phyloP scores from a whole-genome alignment of 2,329 filamentous ascomycete species.

The Lachnellula occidentalis region DNA sequence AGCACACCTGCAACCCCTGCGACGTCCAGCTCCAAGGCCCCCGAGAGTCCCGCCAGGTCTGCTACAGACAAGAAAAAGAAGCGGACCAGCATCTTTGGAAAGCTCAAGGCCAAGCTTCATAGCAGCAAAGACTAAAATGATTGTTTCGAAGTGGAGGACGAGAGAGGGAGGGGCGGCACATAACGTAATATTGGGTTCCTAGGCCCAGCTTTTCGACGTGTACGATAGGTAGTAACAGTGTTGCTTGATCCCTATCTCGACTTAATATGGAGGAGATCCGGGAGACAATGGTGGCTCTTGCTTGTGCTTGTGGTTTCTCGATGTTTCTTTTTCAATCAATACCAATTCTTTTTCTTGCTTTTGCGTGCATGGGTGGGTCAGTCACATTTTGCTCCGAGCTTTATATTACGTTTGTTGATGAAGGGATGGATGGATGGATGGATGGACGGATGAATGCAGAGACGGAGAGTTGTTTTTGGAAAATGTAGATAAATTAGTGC shows the following conservation, averaged over 20 bases:
- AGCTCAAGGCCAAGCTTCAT: constrained; percentile 47
- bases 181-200: constrained; percentile 9
- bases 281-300: not conserved
- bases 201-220: constrained; percentile 13
- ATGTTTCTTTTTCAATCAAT: not conserved
- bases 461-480: not conserved
- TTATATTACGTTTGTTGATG: not conserved
- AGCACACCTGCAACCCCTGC: constrained; percentile 12
- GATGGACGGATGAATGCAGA: not conserved
- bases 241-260: constrained; percentile 2
- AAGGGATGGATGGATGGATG: too few species aligned
- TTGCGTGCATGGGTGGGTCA: not conserved
- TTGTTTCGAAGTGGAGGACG: not conserved
- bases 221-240: constrained; percentile 21
- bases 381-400: not conserved
- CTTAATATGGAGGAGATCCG: constrained; percentile 4
- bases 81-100: constrained; percentile 34
- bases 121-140: constrained; percentile 24
- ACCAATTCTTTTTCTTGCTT: constrained; percentile 1
- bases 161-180: not conserved
- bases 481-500: constrained; percentile 2
- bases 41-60: constrained; percentile 22
- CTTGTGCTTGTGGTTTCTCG: not conserved
- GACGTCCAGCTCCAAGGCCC: constrained; percentile 23
- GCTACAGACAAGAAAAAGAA: constrained; percentile 33